phyloP scores from a whole-genome alignment of 306 rosid species.

The Quercus engelmannii region DNA sequence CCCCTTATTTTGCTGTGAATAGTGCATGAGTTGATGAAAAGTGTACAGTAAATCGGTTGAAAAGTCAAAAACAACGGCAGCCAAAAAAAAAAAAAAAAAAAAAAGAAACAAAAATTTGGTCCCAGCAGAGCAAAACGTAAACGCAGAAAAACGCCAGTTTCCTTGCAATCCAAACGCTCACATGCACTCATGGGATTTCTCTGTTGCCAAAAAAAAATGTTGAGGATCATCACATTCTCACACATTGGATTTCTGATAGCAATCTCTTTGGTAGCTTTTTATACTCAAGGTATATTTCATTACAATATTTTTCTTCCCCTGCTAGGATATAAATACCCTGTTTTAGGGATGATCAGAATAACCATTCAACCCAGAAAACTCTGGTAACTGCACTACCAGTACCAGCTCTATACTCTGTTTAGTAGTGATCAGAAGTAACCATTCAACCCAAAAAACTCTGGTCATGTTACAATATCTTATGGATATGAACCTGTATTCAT shows the following conservation, averaged over 20 bases:
- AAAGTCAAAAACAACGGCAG: no score
- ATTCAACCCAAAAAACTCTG: not conserved
- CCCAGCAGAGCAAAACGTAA: no score
- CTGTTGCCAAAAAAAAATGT: not conserved
- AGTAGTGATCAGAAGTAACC: not conserved
- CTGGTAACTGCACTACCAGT: not conserved
- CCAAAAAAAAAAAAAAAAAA: no score
- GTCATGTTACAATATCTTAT: not conserved
- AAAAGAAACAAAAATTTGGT: no score
- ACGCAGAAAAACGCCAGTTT: no score
- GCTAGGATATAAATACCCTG: not conserved
- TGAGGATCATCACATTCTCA: not conserved
- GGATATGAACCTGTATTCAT: not conserved
- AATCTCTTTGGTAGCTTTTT: not conserved
- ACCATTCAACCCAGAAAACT: no score
- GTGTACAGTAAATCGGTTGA: no score
- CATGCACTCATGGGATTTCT: not conserved
- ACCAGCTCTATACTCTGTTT: not conserved
- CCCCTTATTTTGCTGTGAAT: no score
- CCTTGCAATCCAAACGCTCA: no score
- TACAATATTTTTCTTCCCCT: not conserved
- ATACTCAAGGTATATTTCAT: not conserved
- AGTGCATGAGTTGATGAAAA: no score
- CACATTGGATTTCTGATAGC: not conserved
- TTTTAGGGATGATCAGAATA: no score